These are phyloP conservation scores for Athelia sp. DNA, from an alignment of 1,284 basidiomycete genomes.

Conservation along the genomic window DNA sequence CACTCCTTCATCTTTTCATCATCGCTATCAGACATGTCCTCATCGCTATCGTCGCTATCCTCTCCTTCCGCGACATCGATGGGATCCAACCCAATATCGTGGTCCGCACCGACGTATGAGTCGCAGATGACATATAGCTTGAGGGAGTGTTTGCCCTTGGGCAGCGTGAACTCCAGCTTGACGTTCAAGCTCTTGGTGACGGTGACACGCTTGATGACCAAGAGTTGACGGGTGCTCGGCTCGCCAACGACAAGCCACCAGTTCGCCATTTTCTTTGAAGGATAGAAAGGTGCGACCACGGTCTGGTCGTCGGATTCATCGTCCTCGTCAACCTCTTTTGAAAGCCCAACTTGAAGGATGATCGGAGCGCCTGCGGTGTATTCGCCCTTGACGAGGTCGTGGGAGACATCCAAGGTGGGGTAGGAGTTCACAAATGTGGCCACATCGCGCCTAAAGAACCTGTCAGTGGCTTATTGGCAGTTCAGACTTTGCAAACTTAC, in stretches of 20 bases:
- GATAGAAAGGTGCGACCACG: conserved; percentile 91
- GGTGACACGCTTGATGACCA: conserved; percentile 95
- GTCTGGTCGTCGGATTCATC: conserved; percentile 71
- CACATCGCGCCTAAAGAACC: conserved; percentile 65
- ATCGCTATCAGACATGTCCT: conserved; percentile 56
- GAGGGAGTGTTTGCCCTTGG: conserved; percentile 78
- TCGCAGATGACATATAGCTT: conserved; percentile 94
- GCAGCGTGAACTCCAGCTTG: conserved; percentile 86
- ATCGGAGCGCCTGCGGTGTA: conserved; percentile 86
- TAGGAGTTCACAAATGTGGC: conserved; percentile 94
- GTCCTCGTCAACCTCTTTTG: conserved; percentile 83
- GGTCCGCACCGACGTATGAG: conserved; percentile 86
- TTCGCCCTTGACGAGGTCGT: conserved; percentile 78
- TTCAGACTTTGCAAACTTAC: conserved; percentile 37
- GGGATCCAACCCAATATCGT: conserved; percentile 77
- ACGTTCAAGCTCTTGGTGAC: conserved; percentile 74
- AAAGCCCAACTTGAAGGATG: conserved; percentile 73
- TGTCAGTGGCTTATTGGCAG: conserved; percentile 11
- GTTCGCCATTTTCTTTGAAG: conserved; percentile 85
- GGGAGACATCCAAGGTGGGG: conserved; percentile 85
- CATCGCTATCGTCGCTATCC: conserved; percentile 76
- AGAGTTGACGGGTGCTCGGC: conserved; percentile 64
- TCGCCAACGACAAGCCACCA: conserved; percentile 98
- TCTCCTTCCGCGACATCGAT: conserved; percentile 88
- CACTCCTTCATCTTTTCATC: conserved; percentile 45